Base-by-base conservation (phyloP, 805 yeast species). In the Lachancea fermentati region DNA sequence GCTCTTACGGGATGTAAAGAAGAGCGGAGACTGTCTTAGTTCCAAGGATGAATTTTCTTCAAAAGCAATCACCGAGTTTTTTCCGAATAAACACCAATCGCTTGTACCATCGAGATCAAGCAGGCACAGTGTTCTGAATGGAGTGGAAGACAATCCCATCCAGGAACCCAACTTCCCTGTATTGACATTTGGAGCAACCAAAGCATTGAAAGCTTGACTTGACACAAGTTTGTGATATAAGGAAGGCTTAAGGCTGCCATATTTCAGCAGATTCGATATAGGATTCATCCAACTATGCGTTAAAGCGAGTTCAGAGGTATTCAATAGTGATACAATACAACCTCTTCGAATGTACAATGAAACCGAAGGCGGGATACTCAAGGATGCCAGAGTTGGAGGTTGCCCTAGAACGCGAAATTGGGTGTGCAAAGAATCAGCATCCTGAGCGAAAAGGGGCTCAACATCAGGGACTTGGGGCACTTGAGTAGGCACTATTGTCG, bases 1-100 rank as follows among this genome's bases (percentile, higher is more conserved):
- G 9, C 41, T 37, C 18, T 37, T 45, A 24, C 35, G 34, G 4
- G 17, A 9, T 31, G 5, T 14, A 16, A 34, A 33, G 13, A 19
- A 29, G 12, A 47, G 12, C 16, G 52, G 43, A 5, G 48, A 19
- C 7, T 30, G 46, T 18, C 35, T 43, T 14, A 58, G 26, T 7
- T 48, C 41, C 14, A 59, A 44, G 39, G 59, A 54, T 2, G 61
- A 43, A 34, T 57, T 58, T 11, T 47, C 50, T 44, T 59, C 64
- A 43, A 45, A 58, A 1, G 60, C 58, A 7, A 59, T 52, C 19
- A 59, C 45, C 2, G 62, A 46, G 39, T 54, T 43, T 30, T 46
- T 44, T 6, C 60, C 61, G 48, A 50, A 53, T 2, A 60, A 49
- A 33, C 51, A 52, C 65, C 65, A 60, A 43, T 60, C 65, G 7